Evolutionary conservation across 176 grass and related monocot genomes (phyloP), one percentile per base, ranked within the genome.

Genomic region (Rhynchospora pubera): DNA sequence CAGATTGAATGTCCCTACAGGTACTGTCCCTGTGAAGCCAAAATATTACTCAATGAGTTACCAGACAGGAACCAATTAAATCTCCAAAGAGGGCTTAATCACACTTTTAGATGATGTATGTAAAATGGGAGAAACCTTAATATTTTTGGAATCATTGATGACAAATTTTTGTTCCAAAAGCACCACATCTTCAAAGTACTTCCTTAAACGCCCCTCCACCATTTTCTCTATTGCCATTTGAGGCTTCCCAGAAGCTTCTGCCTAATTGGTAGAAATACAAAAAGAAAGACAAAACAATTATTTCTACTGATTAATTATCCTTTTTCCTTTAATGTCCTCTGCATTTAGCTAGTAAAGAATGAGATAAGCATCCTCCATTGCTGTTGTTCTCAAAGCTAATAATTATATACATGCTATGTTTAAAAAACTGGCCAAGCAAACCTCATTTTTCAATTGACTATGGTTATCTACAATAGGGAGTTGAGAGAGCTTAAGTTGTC

Each of bases 191-290:
- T 99, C 92, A 77, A 80, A 93, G 69, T 95, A 99, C 79, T 99
- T 95, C 77, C 89, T 91, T 62, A 99, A 78, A 82, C 91, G 91
- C 18, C 92, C 92, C 89, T 99, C 96, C 23, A 95, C 92, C 96
- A 99, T 99, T 84, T 95, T 99, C 73, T 99, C 96, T 83, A 99
- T 93, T 46, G 91, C 96, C 86, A 93, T 90, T 87, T 91, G 91
- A 14, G 96, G 85, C 79, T 99, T 99, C 68, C 92, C 92, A 80
- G 91, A 99, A 79, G 87, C 92, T 91, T 94, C 82, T 46, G 96
- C 96, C 96, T 99, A 83, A 61, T 30, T 85, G 18, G 57, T 50
- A 79, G 43, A 71, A 79, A 77, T 68, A 10, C 64, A 8, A 32
- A n/a, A n/a, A n/a, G n/a, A 47, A 39, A 50, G 64, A 80, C 47